Base-by-base conservation (phyloP, 164 flowering plant species). In the Litsea cubeba region DNA sequence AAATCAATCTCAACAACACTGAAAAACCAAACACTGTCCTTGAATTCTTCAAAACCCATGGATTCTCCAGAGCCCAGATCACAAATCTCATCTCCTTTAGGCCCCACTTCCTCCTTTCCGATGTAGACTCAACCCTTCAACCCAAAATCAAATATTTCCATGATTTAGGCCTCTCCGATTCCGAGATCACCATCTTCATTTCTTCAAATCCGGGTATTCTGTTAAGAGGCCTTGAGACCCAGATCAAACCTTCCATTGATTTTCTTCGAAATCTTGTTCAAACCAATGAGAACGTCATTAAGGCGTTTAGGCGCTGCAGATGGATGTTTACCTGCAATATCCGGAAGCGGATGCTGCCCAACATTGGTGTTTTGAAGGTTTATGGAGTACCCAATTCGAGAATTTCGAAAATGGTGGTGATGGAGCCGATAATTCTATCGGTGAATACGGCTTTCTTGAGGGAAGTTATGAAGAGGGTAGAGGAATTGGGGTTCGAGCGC, bases 81-180 rank as follows among this genome's bases (percentile, higher is more conserved):
- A n/a, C 24, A 63, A 23, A 63, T 23, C 30, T 63, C 66, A 63
- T 63, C 15, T 24, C 66, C 14, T 3, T 22, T 15, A 63, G 66
- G 14, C 66, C 66, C 66, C 32, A 23, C 11, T 22, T 76, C 8
- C 74, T 76, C 22, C 7, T n/a, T 20, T 17, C 73, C 23, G 50
- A 62, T 50, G 69, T 70, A 2, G 73, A 62, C 24, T 58, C 25
- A 62, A 75, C 68, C 68, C 68, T 75, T 14, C 40, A 62, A 49
- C 77, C 77, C 69, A 75, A 70, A 30, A 20, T 75, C 58, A 46
- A 75, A 26, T 17, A 46, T 12, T 62, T 75, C 58, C 72, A 70
- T 22, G 73, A 71, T 30, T 14, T 76, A 64, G 78, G 78, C 64
- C 62, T 76, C 18, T 70, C 74, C 1, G 64, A 46, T 60, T 5